Conservation (phyloP, 2,329 filamentous ascomycete genomes). For the Pseudocercospora cruenta region DNA sequence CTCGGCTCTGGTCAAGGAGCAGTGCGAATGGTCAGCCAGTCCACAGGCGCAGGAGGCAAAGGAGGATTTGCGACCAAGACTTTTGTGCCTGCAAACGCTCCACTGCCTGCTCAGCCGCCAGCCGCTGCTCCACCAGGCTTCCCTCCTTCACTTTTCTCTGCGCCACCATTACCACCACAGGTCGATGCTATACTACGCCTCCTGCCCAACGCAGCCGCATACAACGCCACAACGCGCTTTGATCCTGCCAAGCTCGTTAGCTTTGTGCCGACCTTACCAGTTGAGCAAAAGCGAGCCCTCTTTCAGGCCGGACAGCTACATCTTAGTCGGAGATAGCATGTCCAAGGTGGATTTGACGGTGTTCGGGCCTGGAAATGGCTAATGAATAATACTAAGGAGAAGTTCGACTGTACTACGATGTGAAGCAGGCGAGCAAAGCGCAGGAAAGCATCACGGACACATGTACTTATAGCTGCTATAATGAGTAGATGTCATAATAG, state of each 20-base stretch:
- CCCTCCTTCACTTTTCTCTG: constrained; percentile 53
- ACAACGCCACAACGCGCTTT: constrained; percentile 64
- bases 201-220: constrained; percentile 73
- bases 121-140: constrained; percentile 45
- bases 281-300: constrained; percentile 36
- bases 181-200: constrained; percentile 54
- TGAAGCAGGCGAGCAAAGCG: background rate
- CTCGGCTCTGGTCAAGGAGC: constrained; percentile 4
- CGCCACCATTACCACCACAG: constrained; percentile 76
- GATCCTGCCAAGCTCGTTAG: constrained; percentile 72
- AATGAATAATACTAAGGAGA: background rate
- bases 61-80: constrained; percentile 40
- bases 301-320: constrained; percentile 12
- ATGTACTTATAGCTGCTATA: background rate
- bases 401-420: background rate
- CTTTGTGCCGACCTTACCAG: constrained; percentile 65
- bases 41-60: constrained; percentile 28
- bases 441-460: background rate
- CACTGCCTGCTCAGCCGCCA: constrained; percentile 44
- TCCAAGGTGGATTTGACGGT: background rate
- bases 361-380: background rate
- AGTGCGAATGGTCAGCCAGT: constrained; percentile 55
- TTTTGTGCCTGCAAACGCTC: constrained; percentile 38
- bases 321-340: background rate
- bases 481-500: background rate